These are phyloP conservation scores for Pichia sporocuriosa DNA, from an alignment of 805 yeast genomes.

Conservation along the genomic window DNA sequence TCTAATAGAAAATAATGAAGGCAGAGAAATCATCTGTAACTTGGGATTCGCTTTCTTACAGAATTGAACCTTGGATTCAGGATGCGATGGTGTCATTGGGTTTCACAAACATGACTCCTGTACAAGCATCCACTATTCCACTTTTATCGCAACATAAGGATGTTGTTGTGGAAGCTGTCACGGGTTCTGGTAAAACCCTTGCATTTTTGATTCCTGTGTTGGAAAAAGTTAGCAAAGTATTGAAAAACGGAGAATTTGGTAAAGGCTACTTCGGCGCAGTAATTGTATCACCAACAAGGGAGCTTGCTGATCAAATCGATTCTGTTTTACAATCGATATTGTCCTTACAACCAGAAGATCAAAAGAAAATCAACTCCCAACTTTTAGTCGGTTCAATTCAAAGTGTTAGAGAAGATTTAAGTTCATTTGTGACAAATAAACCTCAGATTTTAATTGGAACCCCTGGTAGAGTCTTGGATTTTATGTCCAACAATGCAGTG, in stretches of 20 bases:
- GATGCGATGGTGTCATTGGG: constrained; percentile 74
- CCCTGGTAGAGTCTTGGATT: constrained; percentile 82
- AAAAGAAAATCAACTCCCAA: constrained; percentile 43
- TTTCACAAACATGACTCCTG: constrained; percentile 85
- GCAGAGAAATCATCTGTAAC: constrained; percentile 36
- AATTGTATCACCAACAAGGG: constrained; percentile 65
- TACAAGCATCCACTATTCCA: constrained; percentile 93
- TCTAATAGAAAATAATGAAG: not conserved
- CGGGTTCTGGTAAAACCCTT: constrained; percentile 98
- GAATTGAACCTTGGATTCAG: constrained; percentile 60
- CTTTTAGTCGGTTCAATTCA: constrained; percentile 57
- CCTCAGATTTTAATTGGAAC: constrained; percentile 86
- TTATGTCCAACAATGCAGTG: constrained; percentile 53
- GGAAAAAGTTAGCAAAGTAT: constrained; percentile 46
- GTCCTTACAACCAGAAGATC: constrained; percentile 46
- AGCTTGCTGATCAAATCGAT: constrained; percentile 62
- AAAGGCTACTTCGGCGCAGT: constrained; percentile 68
- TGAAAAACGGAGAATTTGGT: constrained; percentile 30
- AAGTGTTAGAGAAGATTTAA: constrained; percentile 65
- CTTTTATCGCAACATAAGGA: constrained; percentile 78
- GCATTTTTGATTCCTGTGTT: constrained; percentile 80
- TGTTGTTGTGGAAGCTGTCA: constrained; percentile 94
- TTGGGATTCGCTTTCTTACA: constrained; percentile 53
- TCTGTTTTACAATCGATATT: constrained; percentile 57
- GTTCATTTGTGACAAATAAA: constrained; percentile 40